phyloP scores from a whole-genome alignment of 805 yeast genomes.

The Saccharomyces kudriavzevii region DNA sequence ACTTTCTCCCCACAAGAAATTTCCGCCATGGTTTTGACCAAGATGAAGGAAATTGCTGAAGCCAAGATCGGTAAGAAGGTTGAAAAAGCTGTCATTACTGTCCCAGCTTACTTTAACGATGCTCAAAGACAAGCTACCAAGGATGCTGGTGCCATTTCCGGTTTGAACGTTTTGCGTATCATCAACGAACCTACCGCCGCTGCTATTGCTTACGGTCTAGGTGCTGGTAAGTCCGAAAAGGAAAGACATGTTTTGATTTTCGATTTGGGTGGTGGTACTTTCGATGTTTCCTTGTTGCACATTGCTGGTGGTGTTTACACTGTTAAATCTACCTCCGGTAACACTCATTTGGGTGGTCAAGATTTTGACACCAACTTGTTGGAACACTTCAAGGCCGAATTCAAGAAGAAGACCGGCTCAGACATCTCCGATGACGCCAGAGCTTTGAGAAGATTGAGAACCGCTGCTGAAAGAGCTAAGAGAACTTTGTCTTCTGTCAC shows the following conservation, averaged over 20 bases:
- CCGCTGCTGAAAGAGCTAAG: constrained; percentile 98
- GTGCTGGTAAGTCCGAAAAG: constrained; percentile 72
- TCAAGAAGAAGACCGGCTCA: constrained; percentile 87
- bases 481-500: constrained; percentile 94
- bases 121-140: constrained; percentile 77
- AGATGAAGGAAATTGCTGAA: constrained; percentile 77
- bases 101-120: constrained; percentile 72
- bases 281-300: constrained; percentile 89
- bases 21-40: constrained; percentile 68
- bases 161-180: constrained; percentile 69
- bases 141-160: constrained; percentile 76
- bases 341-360: constrained; percentile 99
- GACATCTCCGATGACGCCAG: constrained; percentile 87
- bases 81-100: constrained; percentile 65
- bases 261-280: constrained; percentile 98
- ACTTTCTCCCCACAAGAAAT: constrained; percentile 68
- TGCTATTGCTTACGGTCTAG: constrained; percentile 97
- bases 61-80: constrained; percentile 63
- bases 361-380: constrained; percentile 95
- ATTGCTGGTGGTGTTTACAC: constrained; percentile 95
- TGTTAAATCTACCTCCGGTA: constrained; percentile 98
- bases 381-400: constrained; percentile 85
- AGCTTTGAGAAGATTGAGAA: constrained; percentile 95
- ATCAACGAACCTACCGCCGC: constrained; percentile 90
- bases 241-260: constrained; percentile 88